phyloP scores from a whole-genome alignment of 345 rosid genomes.

The Eucalyptus camaldulensis region DNA sequence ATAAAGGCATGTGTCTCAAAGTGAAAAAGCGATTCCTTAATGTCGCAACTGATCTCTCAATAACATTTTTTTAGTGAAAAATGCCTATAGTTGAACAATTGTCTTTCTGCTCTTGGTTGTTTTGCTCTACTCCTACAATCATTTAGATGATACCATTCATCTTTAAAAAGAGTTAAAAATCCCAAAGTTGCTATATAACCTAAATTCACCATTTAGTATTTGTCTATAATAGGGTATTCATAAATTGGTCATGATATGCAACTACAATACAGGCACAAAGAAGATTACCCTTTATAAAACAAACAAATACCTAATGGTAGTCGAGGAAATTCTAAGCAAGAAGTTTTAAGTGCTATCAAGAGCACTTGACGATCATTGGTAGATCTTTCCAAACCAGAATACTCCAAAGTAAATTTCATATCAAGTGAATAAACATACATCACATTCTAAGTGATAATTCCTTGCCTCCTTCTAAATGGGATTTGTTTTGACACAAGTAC shows the following conservation, averaged over 20 bases:
- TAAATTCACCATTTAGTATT: neutral
- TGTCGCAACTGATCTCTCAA: too few relatives aligned
- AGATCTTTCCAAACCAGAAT: too few relatives aligned
- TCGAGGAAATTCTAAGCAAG: neutral
- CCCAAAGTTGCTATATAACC: neutral
- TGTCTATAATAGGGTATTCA: neutral
- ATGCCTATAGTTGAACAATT: too few relatives aligned
- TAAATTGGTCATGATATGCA: neutral
- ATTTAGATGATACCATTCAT: too few relatives aligned
- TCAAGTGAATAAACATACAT: too few relatives aligned
- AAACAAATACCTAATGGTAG: neutral
- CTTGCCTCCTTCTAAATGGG: neutral
- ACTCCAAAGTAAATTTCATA: too few relatives aligned
- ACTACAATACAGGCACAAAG: fast-evolving
- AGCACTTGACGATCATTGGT: fast-evolving
- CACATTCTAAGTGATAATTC: neutral
- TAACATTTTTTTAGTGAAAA: too few relatives aligned
- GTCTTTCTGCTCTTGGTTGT: too few relatives aligned
- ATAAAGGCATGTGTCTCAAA: neutral
- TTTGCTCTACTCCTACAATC: too few relatives aligned
- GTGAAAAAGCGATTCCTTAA: too few relatives aligned
- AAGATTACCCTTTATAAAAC: neutral
- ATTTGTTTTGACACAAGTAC: neutral
- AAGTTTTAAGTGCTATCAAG: neutral
- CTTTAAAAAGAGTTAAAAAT: too few relatives aligned